These are phyloP conservation scores for Chytriomyces confervae DNA, from an alignment of 192 early-diverging fungal genomes.

Conservation along the genomic window DNA sequence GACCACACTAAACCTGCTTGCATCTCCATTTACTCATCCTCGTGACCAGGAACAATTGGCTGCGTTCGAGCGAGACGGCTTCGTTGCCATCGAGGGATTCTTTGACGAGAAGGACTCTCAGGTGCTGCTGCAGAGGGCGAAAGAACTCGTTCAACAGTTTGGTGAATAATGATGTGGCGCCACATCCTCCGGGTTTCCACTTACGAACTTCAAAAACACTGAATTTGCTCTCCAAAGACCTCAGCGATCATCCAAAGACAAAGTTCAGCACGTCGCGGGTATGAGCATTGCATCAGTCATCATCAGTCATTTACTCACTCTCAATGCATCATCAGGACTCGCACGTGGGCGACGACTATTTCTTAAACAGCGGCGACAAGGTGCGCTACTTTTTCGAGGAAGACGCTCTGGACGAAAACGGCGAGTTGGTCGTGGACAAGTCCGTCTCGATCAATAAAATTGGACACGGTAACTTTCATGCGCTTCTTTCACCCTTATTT, in stretches of 20 bases:
- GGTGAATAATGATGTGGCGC: constrained; percentile 20
- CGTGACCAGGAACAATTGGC: background rate
- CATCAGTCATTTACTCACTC: background rate
- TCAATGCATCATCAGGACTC: constrained; percentile 38
- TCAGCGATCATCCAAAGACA: constrained; percentile 75
- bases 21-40: background rate
- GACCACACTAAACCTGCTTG: background rate
- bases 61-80: constrained; percentile 59
- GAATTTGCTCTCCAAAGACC: constrained; percentile 41
- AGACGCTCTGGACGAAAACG: constrained; percentile 73
- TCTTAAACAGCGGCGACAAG: constrained; percentile 83
- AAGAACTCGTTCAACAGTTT: constrained; percentile 63
- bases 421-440: constrained; percentile 66
- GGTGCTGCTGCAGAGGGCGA: constrained; percentile 52
- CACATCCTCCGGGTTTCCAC: background rate
- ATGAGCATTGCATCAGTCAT: background rate
- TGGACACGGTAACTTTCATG: constrained; percentile 69
- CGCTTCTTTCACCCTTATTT: background rate
- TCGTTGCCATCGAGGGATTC: constrained; percentile 70
- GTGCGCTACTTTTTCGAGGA: constrained; percentile 89
- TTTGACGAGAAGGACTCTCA: constrained; percentile 58
- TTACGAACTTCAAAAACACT: background rate
- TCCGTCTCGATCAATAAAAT: constrained; percentile 84
- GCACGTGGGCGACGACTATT: constrained; percentile 88
- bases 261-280: constrained; percentile 73